Evolutionary conservation across 1,284 basidiomycete species (phyloP), one percentile per base, ranked within the genome.

Genomic region (Sporisorium exsertum): DNA sequence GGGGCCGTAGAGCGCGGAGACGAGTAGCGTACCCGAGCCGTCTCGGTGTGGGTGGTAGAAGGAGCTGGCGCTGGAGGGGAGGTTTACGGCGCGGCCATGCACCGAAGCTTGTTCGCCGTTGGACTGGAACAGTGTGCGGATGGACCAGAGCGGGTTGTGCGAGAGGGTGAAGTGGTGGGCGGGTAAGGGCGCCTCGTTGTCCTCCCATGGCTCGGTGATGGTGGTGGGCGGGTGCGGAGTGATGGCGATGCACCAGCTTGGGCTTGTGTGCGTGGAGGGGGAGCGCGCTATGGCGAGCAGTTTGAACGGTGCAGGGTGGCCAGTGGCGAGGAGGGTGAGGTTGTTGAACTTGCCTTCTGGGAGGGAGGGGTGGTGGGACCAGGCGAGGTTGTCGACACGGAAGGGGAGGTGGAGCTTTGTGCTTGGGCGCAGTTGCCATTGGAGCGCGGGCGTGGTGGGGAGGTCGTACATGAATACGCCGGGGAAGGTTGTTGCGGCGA

Each of bases 261-360:
- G 59, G 2, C 49, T 37, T 3, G 68, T 55, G 13, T 40, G 20
- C 10, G 22, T 29, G 22, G 6, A 4, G 0, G 87, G 87, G 65
- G 87, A 87, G 33, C 85, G 87, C 3, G 89, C 88, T 8, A 91
- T 85, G 5, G 75, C 77, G 26, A 86, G 73, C 35, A 92, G 81
- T 6, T 87, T 84, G 0, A 88, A 88, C 78, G 91, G 90, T 77
- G 90, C 87, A 0, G 91, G 89, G 73, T 92, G 91, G 0, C 92
- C 91, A 0, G 89, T 87, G 18, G 89, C 89, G 64, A 91, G 84
- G 47, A 92, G 86, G 0, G 85, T 78, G 24, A 88, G 87, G 7
- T 47, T 50, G n/a, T 43, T 46, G 27, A 65, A 70, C 1, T 37
- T 37, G 6, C 32, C 32, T 12, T 12, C 32, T 18, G 35, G 22